Conservation (phyloP, 1,139 yeast genomes). For the Candida sanyaensis region DNA sequence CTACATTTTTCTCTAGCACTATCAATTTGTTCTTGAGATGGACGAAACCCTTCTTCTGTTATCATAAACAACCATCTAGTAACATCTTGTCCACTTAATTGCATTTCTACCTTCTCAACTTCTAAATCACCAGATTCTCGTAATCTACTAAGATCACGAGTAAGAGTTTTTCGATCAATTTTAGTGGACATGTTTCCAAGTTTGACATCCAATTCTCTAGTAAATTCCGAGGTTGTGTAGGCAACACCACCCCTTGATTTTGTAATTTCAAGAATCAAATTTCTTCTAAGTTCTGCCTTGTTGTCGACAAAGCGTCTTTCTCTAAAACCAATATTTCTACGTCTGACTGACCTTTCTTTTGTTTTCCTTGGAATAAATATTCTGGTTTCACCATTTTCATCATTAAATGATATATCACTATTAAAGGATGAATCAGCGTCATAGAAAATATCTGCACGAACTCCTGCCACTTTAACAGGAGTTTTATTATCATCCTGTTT, state of each 20-base stretch:
- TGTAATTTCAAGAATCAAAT: constrained; percentile 33
- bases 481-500: neutral
- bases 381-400: neutral
- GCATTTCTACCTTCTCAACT: constrained; percentile 26
- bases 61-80: constrained; percentile 38
- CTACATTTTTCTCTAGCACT: constrained; percentile 24
- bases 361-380: neutral
- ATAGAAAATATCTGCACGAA: too few species aligned
- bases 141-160: constrained; percentile 41
- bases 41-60: constrained; percentile 27
- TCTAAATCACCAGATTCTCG: constrained; percentile 27
- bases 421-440: too few species aligned
- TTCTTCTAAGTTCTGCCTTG: constrained; percentile 35
- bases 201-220: constrained; percentile 35
- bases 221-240: constrained; percentile 35
- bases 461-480: neutral
- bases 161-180: constrained; percentile 52
- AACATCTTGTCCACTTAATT: constrained; percentile 30
- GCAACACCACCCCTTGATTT: constrained; percentile 46
- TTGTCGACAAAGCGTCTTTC: constrained; percentile 9
- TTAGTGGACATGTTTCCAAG: constrained; percentile 33
- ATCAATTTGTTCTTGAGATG: constrained; percentile 30
- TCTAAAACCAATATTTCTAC: neutral
- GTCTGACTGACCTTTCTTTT: neutral
- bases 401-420: neutral